A percentile compares a stretch with the other conserved stretches of the same genome.
phyloP scores from a whole-genome alignment of 805 yeast genomes.

The Wickerhamomyces hampshirensis region DNA sequence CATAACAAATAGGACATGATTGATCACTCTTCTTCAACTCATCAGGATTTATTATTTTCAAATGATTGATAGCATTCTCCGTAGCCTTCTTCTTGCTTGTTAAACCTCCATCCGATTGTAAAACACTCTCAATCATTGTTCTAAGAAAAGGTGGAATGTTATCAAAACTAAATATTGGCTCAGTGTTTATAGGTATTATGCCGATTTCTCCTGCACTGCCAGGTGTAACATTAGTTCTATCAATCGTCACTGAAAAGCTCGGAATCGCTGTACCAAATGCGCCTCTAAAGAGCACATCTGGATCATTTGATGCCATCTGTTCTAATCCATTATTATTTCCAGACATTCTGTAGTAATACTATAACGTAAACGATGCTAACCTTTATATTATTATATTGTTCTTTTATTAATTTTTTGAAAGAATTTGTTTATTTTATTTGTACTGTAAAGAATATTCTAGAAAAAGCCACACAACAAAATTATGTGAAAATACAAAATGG shows the following conservation, averaged over 20 bases:
- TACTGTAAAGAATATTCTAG: no score
- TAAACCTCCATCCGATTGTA: slow-evolving; percentile 4
- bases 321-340: no score
- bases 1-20: slow-evolving; percentile 21
- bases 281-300: slow-evolving; percentile 19
- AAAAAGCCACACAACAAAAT: no score
- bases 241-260: slow-evolving; percentile 15
- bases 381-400: background rate
- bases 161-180: slow-evolving; percentile 14
- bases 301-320: slow-evolving; percentile 10
- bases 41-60: slow-evolving; percentile 8
- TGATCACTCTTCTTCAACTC: slow-evolving; percentile 9
- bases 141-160: slow-evolving; percentile 14
- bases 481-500: no score
- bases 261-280: slow-evolving; percentile 14
- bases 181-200: slow-evolving; percentile 4
- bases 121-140: slow-evolving; percentile 11
- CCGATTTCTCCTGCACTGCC: slow-evolving; percentile 9
- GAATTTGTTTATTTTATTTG: no score
- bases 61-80: slow-evolving; percentile 17
- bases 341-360: no score
- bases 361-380: slow-evolving; percentile 1
- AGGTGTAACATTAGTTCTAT: slow-evolving; percentile 16
- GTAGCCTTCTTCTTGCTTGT: slow-evolving; percentile 15
- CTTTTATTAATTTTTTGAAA: no score